phyloP scores from a whole-genome alignment of 2,329 filamentous ascomycete genomes.

The Sporothrix brasiliensis region DNA sequence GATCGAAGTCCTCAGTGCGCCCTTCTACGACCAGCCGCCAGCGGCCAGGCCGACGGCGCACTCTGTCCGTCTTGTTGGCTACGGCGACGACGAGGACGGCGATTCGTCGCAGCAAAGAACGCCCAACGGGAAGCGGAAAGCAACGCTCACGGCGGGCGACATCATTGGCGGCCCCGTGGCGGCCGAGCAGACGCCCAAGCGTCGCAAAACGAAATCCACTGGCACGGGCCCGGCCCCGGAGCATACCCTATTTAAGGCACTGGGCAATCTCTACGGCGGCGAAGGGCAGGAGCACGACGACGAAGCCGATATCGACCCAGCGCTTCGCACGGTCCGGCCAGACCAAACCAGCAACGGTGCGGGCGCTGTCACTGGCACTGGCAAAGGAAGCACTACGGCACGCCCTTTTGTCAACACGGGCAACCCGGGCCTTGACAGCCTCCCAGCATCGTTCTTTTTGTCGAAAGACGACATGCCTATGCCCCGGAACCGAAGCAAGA shows the following conservation, averaged over 20 bases:
- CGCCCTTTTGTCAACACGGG: too few relatives aligned
- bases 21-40: slow-evolving; percentile 48
- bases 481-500: background rate
- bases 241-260: slow-evolving; percentile 17
- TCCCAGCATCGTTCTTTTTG: slow-evolving; percentile 34
- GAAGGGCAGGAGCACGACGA: background rate
- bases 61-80: slow-evolving; percentile 22
- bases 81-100: slow-evolving; percentile 6
- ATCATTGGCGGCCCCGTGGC: background rate
- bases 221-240: slow-evolving; percentile 34
- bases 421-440: slow-evolving; percentile 35
- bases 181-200: slow-evolving; percentile 9
- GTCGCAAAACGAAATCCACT: slow-evolving; percentile 22
- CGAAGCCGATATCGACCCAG: slow-evolving; percentile 31
- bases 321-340: slow-evolving; percentile 18
- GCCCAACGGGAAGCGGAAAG: slow-evolving; percentile 21
- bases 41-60: background rate
- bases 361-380: too few relatives aligned
- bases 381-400: too few relatives aligned
- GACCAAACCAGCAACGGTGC: background rate
- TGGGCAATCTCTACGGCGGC: background rate
- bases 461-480: background rate
- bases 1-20: slow-evolving; percentile 55
- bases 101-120: background rate
- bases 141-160: slow-evolving; percentile 4